These are phyloP conservation scores for Euphorbia peplus DNA, from an alignment of 345 rosid genomes.

Conservation along the genomic window DNA sequence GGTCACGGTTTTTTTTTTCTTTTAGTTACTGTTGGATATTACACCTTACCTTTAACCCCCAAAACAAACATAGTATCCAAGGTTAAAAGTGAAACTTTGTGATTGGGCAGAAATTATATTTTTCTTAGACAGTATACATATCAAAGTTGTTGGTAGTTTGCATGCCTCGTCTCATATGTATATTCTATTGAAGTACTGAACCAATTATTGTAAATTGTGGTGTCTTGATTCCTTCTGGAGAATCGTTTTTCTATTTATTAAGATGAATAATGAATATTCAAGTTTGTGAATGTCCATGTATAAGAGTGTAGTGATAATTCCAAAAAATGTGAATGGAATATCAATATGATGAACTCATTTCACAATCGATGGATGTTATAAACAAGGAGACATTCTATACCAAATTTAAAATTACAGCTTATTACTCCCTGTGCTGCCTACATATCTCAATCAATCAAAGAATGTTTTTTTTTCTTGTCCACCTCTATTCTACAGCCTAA, in stretches of 20 bases:
- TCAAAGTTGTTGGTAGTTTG: not conserved
- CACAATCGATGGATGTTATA: not conserved
- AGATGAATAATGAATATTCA: not conserved
- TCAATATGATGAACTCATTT: too few relatives aligned
- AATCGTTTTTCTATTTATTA: too few relatives aligned
- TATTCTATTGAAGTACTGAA: too few relatives aligned
- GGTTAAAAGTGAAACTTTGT: too few relatives aligned
- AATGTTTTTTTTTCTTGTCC: slow-evolving; percentile 3
- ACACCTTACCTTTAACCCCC: too few relatives aligned
- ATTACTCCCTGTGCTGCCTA: not conserved
- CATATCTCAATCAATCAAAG: too few relatives aligned
- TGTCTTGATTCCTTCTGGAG: not conserved
- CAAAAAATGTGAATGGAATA: not conserved
- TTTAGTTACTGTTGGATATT: too few relatives aligned
- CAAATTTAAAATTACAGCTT: not conserved
- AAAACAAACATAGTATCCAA: too few relatives aligned
- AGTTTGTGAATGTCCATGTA: not conserved
- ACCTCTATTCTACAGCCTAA: not conserved
- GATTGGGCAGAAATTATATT: not conserved
- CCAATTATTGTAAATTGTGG: not conserved
- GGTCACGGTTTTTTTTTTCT: too few relatives aligned
- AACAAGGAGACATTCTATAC: slow-evolving; percentile 8
- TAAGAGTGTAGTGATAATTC: slow-evolving; percentile 1
- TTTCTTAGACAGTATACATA: too few relatives aligned
- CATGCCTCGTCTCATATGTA: not conserved